These are phyloP conservation scores for Sclerotinia borealis DNA, from an alignment of 2,329 filamentous ascomycete genomes.

Conservation along the genomic window DNA sequence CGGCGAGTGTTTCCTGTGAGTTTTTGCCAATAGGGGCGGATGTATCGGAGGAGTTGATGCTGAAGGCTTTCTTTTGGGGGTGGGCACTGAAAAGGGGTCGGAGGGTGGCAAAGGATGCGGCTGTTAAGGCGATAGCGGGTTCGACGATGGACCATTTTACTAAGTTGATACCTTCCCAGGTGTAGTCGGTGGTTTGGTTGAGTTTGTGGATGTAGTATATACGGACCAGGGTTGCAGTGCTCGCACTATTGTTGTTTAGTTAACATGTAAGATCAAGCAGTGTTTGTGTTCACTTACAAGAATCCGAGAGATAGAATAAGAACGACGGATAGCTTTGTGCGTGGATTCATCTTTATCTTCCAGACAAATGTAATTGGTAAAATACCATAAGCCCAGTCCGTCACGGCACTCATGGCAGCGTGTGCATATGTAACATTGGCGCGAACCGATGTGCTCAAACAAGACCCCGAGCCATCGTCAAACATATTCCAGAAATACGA, in stretches of 20 bases:
- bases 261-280: background rate
- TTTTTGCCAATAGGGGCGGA: background rate
- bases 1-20: background rate
- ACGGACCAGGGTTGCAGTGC: slow-evolving; percentile 38
- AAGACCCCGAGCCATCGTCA: slow-evolving; percentile 27
- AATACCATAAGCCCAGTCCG: slow-evolving; percentile 30
- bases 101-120: slow-evolving; percentile 37
- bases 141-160: slow-evolving; percentile 42
- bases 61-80: slow-evolving; percentile 14
- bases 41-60: background rate
- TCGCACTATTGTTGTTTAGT: slow-evolving; percentile 31
- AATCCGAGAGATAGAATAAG: slow-evolving; percentile 34
- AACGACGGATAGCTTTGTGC: slow-evolving; percentile 33
- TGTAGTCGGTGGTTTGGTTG: slow-evolving; percentile 34
- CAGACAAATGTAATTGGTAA: slow-evolving; percentile 29
- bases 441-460: slow-evolving; percentile 27
- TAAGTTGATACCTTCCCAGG: slow-evolving; percentile 38
- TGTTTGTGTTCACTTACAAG: slow-evolving; percentile 32
- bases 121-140: slow-evolving; percentile 37
- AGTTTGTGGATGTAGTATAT: slow-evolving; percentile 39
- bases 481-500: slow-evolving; percentile 36
- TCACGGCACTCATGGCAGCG: slow-evolving; percentile 25
- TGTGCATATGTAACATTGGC: slow-evolving; percentile 27
- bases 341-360: slow-evolving; percentile 28
- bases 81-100: slow-evolving; percentile 33